phyloP scores from a whole-genome alignment of 2,329 filamentous ascomycete genomes.

The Curvularia sp. region DNA sequence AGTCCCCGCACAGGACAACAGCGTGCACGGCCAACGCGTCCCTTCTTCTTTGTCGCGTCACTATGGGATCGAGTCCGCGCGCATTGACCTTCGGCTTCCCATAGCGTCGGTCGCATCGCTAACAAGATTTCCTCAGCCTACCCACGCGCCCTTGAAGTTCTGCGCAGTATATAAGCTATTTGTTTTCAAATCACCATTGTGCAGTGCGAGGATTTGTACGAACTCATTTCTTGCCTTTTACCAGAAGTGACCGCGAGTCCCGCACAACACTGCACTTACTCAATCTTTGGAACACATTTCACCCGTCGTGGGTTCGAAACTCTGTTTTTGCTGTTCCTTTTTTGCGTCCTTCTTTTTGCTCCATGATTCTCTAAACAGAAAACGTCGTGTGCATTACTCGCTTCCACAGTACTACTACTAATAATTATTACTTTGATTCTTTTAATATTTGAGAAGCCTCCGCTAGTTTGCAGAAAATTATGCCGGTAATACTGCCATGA shows the following conservation, averaged over 20 bases:
- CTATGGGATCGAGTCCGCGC: not conserved
- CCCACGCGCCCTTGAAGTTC: no score
- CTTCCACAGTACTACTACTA: not conserved
- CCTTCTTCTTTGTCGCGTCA: not conserved
- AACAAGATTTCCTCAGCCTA: not conserved
- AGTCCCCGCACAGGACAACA: constrained; percentile 9
- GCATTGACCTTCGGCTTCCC: not conserved
- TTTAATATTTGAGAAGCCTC: not conserved
- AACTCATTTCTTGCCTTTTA: constrained; percentile 83
- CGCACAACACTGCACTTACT: constrained; percentile 64
- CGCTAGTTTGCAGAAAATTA: not conserved
- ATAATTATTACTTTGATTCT: not conserved
- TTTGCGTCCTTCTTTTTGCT: constrained; percentile 4
- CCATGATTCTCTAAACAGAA: not conserved
- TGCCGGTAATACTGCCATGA: no score
- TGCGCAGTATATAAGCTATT: constrained; percentile 1
- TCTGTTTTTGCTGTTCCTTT: constrained; percentile 42
- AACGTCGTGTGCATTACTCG: not conserved
- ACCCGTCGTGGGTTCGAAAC: constrained; percentile 54
- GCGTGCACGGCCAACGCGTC: constrained; percentile 17
- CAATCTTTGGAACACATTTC: constrained; percentile 63
- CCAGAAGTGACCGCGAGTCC: constrained; percentile 77
- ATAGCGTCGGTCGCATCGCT: not conserved
- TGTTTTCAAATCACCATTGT: constrained; percentile 35
- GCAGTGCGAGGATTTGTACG: constrained; percentile 74